phyloP scores from a whole-genome alignment of 2,329 filamentous ascomycete species.

The Nannizziopsis arthrosporioides region DNA sequence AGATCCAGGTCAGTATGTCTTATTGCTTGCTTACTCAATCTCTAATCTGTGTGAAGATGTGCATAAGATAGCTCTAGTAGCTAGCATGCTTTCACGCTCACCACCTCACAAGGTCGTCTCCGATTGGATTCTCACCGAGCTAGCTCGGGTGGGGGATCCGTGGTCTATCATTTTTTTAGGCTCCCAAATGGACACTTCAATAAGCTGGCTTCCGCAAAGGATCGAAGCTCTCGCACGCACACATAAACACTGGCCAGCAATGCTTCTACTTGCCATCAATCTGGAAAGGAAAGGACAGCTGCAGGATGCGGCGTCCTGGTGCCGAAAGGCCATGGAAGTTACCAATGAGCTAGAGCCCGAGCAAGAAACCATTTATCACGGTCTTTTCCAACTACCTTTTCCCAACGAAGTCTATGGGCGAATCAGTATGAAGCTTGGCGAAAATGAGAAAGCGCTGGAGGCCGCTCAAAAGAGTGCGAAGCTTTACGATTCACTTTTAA shows the following conservation, averaged over 20 bases:
- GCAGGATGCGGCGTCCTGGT: constrained; percentile 9
- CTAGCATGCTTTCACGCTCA: too few relatives aligned
- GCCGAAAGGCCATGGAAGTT: constrained; percentile 11
- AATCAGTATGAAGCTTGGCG: constrained; percentile 16
- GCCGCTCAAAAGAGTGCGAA: constrained; percentile 21
- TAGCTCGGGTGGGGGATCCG: constrained; percentile 3
- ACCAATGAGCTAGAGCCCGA: constrained; percentile 1
- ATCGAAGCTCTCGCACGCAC: constrained; percentile 7
- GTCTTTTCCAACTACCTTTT: constrained; percentile 4
- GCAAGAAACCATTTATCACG: constrained; percentile 1
- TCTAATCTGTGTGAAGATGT: constrained; percentile 1
- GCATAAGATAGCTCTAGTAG: not conserved
- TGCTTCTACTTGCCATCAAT: constrained; percentile 11
- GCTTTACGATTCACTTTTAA: constrained; percentile 23
- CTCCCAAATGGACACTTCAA: not conserved
- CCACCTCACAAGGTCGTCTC: not conserved
- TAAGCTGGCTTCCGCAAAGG: constrained; percentile 1
- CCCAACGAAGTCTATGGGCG: constrained; percentile 20
- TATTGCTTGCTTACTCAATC: not conserved
- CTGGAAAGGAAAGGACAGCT: constrained; percentile 9
- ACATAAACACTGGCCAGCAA: constrained; percentile 7
- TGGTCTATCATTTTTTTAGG: not conserved
- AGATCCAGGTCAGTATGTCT: not conserved
- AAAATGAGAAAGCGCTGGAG: constrained; percentile 15
- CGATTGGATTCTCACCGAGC: not conserved